Base-by-base conservation (phyloP, 1,284 basidiomycete species). In the Sporisorium reilianum region DNA sequence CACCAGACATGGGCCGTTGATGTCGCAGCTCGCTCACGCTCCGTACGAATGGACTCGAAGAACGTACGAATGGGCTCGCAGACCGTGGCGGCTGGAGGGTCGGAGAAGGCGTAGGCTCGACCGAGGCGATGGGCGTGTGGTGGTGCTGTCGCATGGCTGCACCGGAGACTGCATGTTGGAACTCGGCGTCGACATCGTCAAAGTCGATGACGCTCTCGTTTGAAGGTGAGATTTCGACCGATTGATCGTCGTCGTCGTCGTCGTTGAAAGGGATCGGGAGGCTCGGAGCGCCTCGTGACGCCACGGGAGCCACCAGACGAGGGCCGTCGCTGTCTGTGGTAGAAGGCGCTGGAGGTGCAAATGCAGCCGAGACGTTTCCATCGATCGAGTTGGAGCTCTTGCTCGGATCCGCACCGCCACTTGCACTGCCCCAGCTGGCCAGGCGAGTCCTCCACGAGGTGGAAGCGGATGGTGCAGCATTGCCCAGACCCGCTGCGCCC, bases 151-250 rank as follows among this genome's bases (percentile, higher is more conserved):
- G 55, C 41, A 46, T 46, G 3, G 66, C 66, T 20, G 42, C 48
- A 38, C 57, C 54, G 4, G 57, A 64, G 2, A 65, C 42, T 5
- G 63, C 62, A 20, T 71, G 54, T 23, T 64, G 68, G 30, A 65
- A 71, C 30, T 65, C 68, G 14, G 62, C 55, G 11, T 62, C 22
- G 14, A 72, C 26, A 18, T 72, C 69, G 40, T 63, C 64, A 49
- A 72, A 72, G 12, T 58, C 55, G 51, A 62, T 53, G 9, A 38
- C 36, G 34, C 54, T 52, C 20, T 70, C 67, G n/a, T 61, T 61
- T 25, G 61, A 51, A 16, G 66, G 61, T 0, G 61, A 69, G 5
- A 28, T 30, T 3, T 62, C 65, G 45, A 44, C 51, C 12, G 38
- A 55, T 14, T 57, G 53, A 20, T 59, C 61, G 41, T 64, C 56